Percentiles rank a stretch among this genome's conserved stretches.
Evolutionary conservation across 176 grass and related monocot genomes (phyloP).

Genomic region (Paspalum vaginatum): DNA sequence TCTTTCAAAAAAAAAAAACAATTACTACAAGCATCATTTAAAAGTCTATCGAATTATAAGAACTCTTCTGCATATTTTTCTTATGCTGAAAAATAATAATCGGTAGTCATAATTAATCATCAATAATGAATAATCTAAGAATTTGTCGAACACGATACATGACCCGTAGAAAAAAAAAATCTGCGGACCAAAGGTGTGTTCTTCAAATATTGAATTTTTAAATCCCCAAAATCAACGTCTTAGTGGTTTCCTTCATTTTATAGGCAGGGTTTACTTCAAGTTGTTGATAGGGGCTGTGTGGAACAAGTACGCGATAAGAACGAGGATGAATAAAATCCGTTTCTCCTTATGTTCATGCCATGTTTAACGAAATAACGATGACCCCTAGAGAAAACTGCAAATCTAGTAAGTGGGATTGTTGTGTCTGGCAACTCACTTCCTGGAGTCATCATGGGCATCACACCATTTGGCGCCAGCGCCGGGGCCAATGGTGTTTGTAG

Average conservation of each 20-base stretch:
- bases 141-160: too few species aligned
- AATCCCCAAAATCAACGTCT: too few species aligned
- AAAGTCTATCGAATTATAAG: too few species aligned
- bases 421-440: conserved; percentile 22
- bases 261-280: too few species aligned
- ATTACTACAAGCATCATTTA: background rate
- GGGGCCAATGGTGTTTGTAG: conserved; percentile 18
- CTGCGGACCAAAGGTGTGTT: too few species aligned
- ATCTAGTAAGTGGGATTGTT: background rate
- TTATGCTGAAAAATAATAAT: too few species aligned
- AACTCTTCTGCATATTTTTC: background rate
- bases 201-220: too few species aligned
- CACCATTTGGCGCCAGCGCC: background rate
- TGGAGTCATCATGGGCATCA: background rate
- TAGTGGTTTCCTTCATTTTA: too few species aligned
- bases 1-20: background rate
- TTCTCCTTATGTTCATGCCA: background rate
- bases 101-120: too few species aligned
- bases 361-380: too few species aligned
- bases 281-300: background rate
- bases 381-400: background rate
- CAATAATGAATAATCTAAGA: too few species aligned
- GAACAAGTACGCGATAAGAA: background rate
- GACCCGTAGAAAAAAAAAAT: too few species aligned
- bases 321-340: background rate